Evolutionary conservation across 2,329 filamentous ascomycete species (phyloP).

Genomic region (Trichoderma lentiforme): DNA sequence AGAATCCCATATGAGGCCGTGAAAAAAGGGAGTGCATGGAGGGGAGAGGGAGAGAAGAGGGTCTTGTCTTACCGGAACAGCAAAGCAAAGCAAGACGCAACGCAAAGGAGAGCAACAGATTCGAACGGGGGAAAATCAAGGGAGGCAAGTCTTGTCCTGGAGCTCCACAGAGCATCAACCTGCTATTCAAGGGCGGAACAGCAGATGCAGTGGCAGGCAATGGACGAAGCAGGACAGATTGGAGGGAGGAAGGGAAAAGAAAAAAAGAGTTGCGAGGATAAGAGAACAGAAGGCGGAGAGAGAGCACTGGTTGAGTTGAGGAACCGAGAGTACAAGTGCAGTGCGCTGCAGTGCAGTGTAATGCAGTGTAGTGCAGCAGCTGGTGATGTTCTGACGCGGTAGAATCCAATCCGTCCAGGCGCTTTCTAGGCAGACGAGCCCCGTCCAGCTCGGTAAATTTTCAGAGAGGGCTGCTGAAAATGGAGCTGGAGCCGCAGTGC

Average conservation of each 20-base stretch:
- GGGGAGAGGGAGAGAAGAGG: slow-evolving; percentile 8
- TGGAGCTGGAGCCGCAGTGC: neutral
- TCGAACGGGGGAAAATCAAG: neutral
- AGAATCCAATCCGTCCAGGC: neutral
- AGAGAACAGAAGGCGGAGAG: neutral
- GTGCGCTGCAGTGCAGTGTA: neutral
- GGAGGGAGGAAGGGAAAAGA: neutral
- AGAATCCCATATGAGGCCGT: neutral
- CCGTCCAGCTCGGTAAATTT: neutral
- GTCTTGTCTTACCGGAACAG: slow-evolving; percentile 12
- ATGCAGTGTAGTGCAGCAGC: neutral
- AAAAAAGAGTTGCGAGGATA: neutral
- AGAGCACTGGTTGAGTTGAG: neutral
- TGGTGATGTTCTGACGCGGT: slow-evolving; percentile 1
- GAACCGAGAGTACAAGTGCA: neutral
- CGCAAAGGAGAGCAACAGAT: slow-evolving; percentile 1
- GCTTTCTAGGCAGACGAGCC: slow-evolving; percentile 7
- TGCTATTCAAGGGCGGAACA: slow-evolving; percentile 11
- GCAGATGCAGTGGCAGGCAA: neutral
- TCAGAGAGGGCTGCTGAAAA: neutral
- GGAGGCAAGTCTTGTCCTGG: slow-evolving; percentile 8
- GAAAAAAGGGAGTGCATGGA: slow-evolving; percentile 19
- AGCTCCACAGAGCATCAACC: slow-evolving; percentile 10
- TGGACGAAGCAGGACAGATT: neutral
- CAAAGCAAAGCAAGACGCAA: slow-evolving; percentile 11